phyloP scores from a whole-genome alignment of 805 yeast genomes.

The Jamesozyma jinghongensis region DNA sequence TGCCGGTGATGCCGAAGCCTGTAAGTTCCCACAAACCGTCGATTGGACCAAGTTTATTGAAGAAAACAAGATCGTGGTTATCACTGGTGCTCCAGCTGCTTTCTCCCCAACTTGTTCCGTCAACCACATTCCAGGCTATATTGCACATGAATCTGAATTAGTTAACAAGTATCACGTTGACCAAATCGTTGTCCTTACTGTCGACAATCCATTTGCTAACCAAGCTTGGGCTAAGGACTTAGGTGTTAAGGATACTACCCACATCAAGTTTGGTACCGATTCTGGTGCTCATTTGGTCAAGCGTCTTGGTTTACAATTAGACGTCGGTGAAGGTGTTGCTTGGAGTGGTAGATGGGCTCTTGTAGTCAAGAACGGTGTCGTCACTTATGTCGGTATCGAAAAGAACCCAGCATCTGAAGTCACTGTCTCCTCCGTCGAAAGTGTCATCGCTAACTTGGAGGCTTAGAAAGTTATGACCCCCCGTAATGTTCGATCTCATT shows the following conservation, averaged over 20 bases:
- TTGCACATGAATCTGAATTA: conserved; percentile 41
- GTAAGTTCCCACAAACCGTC: conserved; percentile 22
- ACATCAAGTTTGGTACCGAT: conserved; percentile 56
- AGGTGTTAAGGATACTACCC: conserved; percentile 30
- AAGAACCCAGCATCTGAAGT: conserved; percentile 31
- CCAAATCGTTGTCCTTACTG: conserved; percentile 51
- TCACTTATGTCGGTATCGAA: conserved; percentile 38
- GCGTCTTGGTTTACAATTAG: conserved; percentile 49
- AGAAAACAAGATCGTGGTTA: conserved; percentile 46
- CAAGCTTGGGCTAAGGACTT: conserved; percentile 53
- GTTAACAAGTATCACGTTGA: conserved; percentile 51
- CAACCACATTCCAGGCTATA: conserved; percentile 62
- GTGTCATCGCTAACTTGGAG: too few species aligned
- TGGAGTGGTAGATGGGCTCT: conserved; percentile 69
- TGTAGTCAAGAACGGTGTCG: conserved; percentile 50
- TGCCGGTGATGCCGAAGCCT: conserved; percentile 23
- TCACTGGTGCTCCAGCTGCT: conserved; percentile 79
- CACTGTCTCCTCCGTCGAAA: conserved; percentile 31
- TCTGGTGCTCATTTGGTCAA: conserved; percentile 51
- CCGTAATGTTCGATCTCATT: too few species aligned
- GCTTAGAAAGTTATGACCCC: too few species aligned
- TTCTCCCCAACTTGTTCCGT: conserved; percentile 77
- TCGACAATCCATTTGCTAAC: conserved; percentile 63
- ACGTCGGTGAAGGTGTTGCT: conserved; percentile 43
- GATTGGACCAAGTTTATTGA: conserved; percentile 22